phyloP scores from a whole-genome alignment of 2,329 filamentous ascomycete genomes.

The Sordariomycetes sp. region DNA sequence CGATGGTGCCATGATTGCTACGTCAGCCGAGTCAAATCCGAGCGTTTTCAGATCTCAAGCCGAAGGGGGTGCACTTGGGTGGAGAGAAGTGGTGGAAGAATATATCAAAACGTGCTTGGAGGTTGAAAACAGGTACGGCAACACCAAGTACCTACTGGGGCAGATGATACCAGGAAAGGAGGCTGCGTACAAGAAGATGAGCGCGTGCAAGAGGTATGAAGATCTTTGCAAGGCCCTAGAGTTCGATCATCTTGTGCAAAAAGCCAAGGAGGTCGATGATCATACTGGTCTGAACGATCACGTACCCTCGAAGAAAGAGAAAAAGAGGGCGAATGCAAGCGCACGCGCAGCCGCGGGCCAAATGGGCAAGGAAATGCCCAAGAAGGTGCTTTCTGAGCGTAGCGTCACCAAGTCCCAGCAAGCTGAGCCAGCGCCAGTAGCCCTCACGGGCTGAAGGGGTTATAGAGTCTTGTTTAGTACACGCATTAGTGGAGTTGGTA shows the following conservation, averaged over 20 bases:
- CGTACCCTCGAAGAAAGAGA: slow-evolving; percentile 14
- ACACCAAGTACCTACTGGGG: slow-evolving; percentile 84
- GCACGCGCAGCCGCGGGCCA: slow-evolving; percentile 40
- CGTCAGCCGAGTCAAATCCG: slow-evolving; percentile 81
- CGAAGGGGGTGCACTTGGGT: slow-evolving; percentile 62
- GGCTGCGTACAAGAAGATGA: slow-evolving; percentile 51
- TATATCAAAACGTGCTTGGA: slow-evolving; percentile 68
- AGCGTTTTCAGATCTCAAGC: slow-evolving; percentile 68
- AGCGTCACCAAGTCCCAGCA: slow-evolving; percentile 12
- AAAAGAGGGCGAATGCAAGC: slow-evolving; percentile 20
- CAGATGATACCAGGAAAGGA: slow-evolving; percentile 81
- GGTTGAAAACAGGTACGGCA: slow-evolving; percentile 78
- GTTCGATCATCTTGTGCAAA: slow-evolving; percentile 51
- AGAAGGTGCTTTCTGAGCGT: slow-evolving; percentile 25
- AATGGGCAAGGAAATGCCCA: slow-evolving; percentile 25
- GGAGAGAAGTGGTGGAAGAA: slow-evolving; percentile 67
- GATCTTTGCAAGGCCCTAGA: slow-evolving; percentile 58
- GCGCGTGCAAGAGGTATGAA: slow-evolving; percentile 59
- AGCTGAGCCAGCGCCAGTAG: slow-evolving; percentile 13
- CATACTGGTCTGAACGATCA: slow-evolving; percentile 49
- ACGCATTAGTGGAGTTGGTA: slow-evolving; percentile 1
- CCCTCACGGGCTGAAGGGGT: slow-evolving; percentile 9
- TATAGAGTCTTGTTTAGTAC: not conserved
- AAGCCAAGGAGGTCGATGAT: slow-evolving; percentile 58
- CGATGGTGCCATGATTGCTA: slow-evolving; percentile 96